Percentiles rank a stretch among this genome's conserved stretches.
These are phyloP conservation scores for Rhodotorula sp. DNA, from an alignment of 1,284 basidiomycete genomes.

Conservation along the genomic window DNA sequence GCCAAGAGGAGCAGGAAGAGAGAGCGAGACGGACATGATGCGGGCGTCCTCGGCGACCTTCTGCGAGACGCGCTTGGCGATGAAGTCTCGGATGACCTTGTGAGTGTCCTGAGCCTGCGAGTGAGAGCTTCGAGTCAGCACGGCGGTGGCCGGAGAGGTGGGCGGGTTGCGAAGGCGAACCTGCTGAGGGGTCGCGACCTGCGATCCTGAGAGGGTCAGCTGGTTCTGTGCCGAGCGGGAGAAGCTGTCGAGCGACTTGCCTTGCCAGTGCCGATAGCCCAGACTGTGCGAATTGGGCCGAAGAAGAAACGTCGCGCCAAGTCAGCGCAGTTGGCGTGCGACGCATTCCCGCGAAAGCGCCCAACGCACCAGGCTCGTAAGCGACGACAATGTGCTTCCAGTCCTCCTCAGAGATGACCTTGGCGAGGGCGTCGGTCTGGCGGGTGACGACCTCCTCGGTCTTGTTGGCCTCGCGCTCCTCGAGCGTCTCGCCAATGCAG, in stretches of 20 bases:
- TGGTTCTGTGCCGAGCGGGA: not conserved
- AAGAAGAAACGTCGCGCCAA: not conserved
- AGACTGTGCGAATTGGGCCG: constrained; percentile 56
- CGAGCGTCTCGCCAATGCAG: constrained; percentile 91
- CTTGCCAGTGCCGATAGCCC: constrained; percentile 76
- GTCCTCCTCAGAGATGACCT: constrained; percentile 61
- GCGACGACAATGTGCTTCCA: constrained; percentile 95
- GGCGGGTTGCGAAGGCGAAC: not conserved
- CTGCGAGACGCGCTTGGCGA: constrained; percentile 64
- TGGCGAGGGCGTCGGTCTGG: constrained; percentile 77
- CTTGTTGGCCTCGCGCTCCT: constrained; percentile 76
- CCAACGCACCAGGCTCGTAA: constrained; percentile 53
- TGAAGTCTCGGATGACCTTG: constrained; percentile 74
- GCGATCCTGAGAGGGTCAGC: not conserved
- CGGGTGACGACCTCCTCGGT: constrained; percentile 76
- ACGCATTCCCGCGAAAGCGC: not conserved
- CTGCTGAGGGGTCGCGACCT: constrained; percentile 70
- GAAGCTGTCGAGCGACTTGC: not conserved
- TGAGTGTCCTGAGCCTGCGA: constrained; percentile 84
- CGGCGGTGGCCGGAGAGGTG: not conserved
- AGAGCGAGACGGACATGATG: constrained; percentile 7
- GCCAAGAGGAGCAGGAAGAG: not conserved
- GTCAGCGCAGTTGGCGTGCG: not conserved
- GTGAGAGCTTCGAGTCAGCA: constrained; percentile 8
- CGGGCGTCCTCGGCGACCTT: constrained; percentile 62